These are phyloP conservation scores for Xylariaceae sp. DNA, from an alignment of 2,329 filamentous ascomycete species.

Conservation along the genomic window DNA sequence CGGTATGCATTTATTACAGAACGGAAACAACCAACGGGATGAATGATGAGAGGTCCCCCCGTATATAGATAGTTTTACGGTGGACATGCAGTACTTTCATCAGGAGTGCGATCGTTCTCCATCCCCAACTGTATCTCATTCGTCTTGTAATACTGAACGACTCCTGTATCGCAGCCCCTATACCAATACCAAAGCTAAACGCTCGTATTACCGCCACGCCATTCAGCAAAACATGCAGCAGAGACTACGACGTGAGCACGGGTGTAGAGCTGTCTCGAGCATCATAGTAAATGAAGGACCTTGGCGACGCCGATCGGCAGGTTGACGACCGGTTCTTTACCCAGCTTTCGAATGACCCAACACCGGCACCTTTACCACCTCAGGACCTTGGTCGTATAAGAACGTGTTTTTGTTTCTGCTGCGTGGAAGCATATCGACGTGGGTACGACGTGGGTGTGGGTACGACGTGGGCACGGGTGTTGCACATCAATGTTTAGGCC, in stretches of 20 bases:
- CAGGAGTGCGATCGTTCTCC: slow-evolving; percentile 23
- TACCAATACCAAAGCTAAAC: slow-evolving; percentile 15
- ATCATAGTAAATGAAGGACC: slow-evolving; percentile 34
- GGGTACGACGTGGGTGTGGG: slow-evolving; percentile 3
- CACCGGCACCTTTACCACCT: slow-evolving; percentile 16
- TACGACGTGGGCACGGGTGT: slow-evolving; percentile 11
- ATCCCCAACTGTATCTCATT: slow-evolving; percentile 17
- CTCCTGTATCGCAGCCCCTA: slow-evolving; percentile 15
- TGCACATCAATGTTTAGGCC: slow-evolving; percentile 1
- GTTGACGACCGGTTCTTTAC: slow-evolving; percentile 14
- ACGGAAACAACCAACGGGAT: not conserved
- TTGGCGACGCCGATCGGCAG: slow-evolving; percentile 22
- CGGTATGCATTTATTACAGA: slow-evolving; percentile 17
- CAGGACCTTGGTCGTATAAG: slow-evolving; percentile 20
- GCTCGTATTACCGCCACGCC: slow-evolving; percentile 13
- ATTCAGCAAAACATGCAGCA: slow-evolving; percentile 11
- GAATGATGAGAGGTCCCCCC: not conserved
- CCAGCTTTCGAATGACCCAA: slow-evolving; percentile 18
- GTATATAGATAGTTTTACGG: slow-evolving; percentile 5
- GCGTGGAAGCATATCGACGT: not conserved
- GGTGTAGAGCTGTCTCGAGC: not conserved
- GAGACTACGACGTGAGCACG: not conserved
- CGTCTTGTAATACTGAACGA: slow-evolving; percentile 10
- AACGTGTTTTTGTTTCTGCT: slow-evolving; percentile 13
- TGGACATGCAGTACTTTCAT: slow-evolving; percentile 20